phyloP scores from a whole-genome alignment of 2,329 filamentous ascomycete genomes.

The Dryadomyces quercus-mongolicae region DNA sequence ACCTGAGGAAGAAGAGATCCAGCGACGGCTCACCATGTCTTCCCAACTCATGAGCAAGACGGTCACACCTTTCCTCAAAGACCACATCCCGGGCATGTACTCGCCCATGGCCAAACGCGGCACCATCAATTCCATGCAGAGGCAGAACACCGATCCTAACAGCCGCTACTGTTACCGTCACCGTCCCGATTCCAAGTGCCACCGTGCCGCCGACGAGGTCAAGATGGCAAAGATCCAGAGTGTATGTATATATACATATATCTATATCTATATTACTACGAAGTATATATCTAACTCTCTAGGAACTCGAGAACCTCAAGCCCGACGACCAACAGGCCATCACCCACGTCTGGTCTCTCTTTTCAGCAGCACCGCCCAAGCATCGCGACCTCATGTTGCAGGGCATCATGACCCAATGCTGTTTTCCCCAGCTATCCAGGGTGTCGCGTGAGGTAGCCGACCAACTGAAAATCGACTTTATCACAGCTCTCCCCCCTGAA shows the following conservation, averaged over 20 bases:
- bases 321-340: slow-evolving; percentile 87
- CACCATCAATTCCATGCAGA: slow-evolving; percentile 25
- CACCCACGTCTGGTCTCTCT: slow-evolving; percentile 93
- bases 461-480: slow-evolving; percentile 94
- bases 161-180: slow-evolving; percentile 96
- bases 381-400: slow-evolving; percentile 94
- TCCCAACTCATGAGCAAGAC: slow-evolving; percentile 62
- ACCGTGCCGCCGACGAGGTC: slow-evolving; percentile 82
- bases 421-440: slow-evolving; percentile 91
- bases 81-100: slow-evolving; percentile 84
- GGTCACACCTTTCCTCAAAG: slow-evolving; percentile 76
- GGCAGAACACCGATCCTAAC: slow-evolving; percentile 46
- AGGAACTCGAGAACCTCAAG: slow-evolving; percentile 74
- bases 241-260: slow-evolving; percentile 35
- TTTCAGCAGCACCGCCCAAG: slow-evolving; percentile 87
- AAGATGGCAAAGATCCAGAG: slow-evolving; percentile 93
- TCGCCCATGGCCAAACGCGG: slow-evolving; percentile 58
- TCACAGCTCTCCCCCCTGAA: slow-evolving; percentile 78
- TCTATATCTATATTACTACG: too few relatives aligned
- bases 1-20: slow-evolving; percentile 35
- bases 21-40: slow-evolving; percentile 43
- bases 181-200: slow-evolving; percentile 84
- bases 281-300: slow-evolving; percentile 2
- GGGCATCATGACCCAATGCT: slow-evolving; percentile 91
- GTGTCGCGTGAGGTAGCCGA: slow-evolving; percentile 85